Evolutionary conservation across 1,284 basidiomycete species (phyloP).

Genomic region (Ganoderma sinense): DNA sequence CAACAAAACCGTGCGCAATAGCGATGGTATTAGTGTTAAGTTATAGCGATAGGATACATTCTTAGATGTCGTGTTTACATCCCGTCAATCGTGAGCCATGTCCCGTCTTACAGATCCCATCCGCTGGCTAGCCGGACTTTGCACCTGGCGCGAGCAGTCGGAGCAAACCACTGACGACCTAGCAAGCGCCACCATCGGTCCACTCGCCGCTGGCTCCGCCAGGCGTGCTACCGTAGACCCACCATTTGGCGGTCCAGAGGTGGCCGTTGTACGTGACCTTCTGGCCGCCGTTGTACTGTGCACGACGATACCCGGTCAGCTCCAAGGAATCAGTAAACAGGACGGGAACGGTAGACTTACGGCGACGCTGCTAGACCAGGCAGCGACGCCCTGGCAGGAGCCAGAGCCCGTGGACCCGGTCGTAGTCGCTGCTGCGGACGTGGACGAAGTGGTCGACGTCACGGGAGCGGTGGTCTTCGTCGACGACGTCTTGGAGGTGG

Average conservation of each 20-base stretch:
- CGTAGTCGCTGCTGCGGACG: background rate
- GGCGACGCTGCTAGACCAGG: background rate
- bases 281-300: background rate
- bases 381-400: background rate
- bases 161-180: background rate
- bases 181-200: background rate
- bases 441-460: background rate
- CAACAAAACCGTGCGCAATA: too few species aligned
- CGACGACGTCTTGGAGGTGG: background rate
- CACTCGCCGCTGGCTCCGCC: background rate
- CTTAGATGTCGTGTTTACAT: background rate
- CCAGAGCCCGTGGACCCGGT: background rate
- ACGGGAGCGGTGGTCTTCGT: background rate
- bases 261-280: conserved; percentile 4
- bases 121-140: background rate
- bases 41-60: background rate
- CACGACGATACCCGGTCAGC: background rate
- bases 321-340: background rate
- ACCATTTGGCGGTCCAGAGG: conserved; percentile 9
- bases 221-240: background rate
- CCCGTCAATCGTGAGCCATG: background rate
- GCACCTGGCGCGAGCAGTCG: background rate
- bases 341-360: background rate
- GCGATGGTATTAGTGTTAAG: background rate
- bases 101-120: background rate